Base-by-base conservation (phyloP, 140 eudicot genomes). In the Ambrosia hybrid region DNA sequence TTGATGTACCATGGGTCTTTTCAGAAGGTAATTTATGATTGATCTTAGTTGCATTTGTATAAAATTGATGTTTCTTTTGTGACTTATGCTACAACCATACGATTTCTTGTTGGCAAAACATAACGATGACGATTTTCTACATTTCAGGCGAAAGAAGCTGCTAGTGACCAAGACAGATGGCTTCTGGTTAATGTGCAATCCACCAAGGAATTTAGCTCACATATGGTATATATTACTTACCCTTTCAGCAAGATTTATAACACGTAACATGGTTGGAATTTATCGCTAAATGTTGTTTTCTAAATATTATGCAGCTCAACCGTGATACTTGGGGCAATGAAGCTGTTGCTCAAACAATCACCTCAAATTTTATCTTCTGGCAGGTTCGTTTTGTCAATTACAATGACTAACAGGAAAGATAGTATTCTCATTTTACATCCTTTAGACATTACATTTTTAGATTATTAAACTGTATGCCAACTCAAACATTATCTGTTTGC, bases 281-380 rank as follows among this genome's bases (percentile, higher is more conserved):
- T 57, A 9, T 51, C 41, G 10, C 66, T 75, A 17, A 51, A 10
- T 56, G 15, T 61, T 16, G 5, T 51, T 59, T 56, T 11, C 51
- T 60, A 7, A 60, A 51, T 63, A 49, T 59, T 82, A 46, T 82
- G 73, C 74, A 93, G 99, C 97, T 93, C 72, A 93, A 93, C 81
- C 86, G 97, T 16, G 99, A 90, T 78, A 90, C 96, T 41, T 93
- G 97, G 99, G 97, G 91, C 67, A 86, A 93, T 83, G 96, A 93
- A 75, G 88, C 94, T 79, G 94, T 90, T 78, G 83, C 91, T 65
- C 94, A 93, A 78, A 88, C 97, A 64, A 83, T 93, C 83, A 84
- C 81, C 55, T 78, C 83, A 13, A 87, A 84, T 76, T 93, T 93
- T 76, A 73, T 93, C 81, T 93, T 93, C 78, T 93, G 99, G 99